Evolutionary conservation across 2,329 filamentous ascomycete genomes (phyloP).

Genomic region (Volutella citrinella): DNA sequence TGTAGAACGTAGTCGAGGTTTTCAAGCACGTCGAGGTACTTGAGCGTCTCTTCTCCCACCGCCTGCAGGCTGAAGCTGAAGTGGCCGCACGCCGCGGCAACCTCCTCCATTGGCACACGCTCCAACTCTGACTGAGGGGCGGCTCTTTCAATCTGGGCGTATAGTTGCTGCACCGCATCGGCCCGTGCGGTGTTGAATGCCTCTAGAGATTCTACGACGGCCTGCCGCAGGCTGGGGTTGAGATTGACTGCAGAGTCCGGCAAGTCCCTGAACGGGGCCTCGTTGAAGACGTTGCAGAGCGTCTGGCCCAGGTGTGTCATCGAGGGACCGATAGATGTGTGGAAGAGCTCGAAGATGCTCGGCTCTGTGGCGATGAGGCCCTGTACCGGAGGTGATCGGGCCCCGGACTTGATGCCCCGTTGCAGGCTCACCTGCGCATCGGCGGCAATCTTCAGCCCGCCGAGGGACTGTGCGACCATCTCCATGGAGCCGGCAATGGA

Average conservation of each 20-base stretch:
- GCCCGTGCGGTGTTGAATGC: conserved; percentile 92
- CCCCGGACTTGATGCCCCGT: conserved; percentile 28
- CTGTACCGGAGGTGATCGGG: conserved; percentile 27
- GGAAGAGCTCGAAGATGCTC: conserved; percentile 17
- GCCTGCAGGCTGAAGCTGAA: conserved; percentile 90
- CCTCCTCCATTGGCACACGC: conserved; percentile 85
- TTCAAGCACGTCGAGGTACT: conserved; percentile 78
- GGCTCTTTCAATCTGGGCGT: conserved; percentile 70
- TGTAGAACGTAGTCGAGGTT: conserved; percentile 73
- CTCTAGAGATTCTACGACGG: conserved; percentile 78
- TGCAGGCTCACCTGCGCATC: conserved; percentile 93
- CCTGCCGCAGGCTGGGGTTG: conserved; percentile 78
- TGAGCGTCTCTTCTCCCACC: conserved; percentile 84
- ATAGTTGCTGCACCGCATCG: conserved; percentile 76
- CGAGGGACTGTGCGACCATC: conserved; percentile 80
- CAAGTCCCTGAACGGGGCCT: conserved; percentile 25
- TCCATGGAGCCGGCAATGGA: conserved; percentile 81
- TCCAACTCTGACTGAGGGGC: conserved; percentile 52
- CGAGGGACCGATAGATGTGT: conserved; percentile 11
- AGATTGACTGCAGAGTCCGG: conserved; percentile 47
- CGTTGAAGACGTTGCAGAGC: conserved; percentile 14
- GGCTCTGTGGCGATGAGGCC: conserved; percentile 21
- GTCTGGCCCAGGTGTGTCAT: conserved; percentile 14
- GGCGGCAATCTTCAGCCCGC: conserved; percentile 84
- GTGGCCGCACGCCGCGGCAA: conserved; percentile 92